A percentile compares a stretch with the other conserved stretches of the same genome.
phyloP scores from a whole-genome alignment of 176 grass and related monocot genomes.

The Urochloa ruziziensis region DNA sequence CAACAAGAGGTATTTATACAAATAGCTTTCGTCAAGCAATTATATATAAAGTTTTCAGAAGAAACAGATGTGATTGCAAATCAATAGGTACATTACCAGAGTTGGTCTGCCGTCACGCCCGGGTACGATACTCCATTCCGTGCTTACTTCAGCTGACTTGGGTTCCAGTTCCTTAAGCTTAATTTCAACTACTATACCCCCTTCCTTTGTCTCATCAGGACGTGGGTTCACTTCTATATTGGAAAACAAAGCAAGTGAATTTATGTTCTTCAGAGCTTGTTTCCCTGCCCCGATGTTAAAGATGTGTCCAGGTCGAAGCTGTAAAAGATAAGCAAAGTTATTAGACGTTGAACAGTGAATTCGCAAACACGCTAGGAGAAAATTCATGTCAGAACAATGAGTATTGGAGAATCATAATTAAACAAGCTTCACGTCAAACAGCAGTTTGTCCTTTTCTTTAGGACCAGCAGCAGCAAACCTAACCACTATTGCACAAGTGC shows the following conservation, averaged over 20 bases:
- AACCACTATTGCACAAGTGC: neutral
- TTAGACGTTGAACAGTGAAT: slow-evolving; percentile 11
- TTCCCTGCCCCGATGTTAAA: slow-evolving; percentile 97
- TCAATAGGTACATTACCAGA: slow-evolving; percentile 53
- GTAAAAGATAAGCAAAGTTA: slow-evolving; percentile 20
- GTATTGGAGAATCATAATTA: slow-evolving; percentile 8
- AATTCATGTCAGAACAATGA: neutral
- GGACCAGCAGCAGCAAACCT: neutral
- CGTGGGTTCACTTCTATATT: slow-evolving; percentile 94
- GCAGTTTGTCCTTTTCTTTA: neutral
- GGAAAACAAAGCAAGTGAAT: slow-evolving; percentile 90
- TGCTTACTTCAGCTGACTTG: slow-evolving; percentile 95
- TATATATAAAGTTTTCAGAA: neutral
- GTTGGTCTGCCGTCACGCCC: slow-evolving; percentile 79
- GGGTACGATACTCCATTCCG: slow-evolving; percentile 91
- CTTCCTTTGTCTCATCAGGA: slow-evolving; percentile 91
- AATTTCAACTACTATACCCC: slow-evolving; percentile 95
- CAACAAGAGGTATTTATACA: neutral
- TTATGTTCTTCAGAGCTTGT: slow-evolving; percentile 93
- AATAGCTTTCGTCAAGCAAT: neutral
- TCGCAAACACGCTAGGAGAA: neutral
- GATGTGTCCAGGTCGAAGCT: slow-evolving; percentile 89
- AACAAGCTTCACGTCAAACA: neutral
- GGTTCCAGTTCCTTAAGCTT: slow-evolving; percentile 94
- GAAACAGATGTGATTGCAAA: neutral